phyloP scores from a whole-genome alignment of 1,284 basidiomycete genomes.

The Volvariella volvacea region DNA sequence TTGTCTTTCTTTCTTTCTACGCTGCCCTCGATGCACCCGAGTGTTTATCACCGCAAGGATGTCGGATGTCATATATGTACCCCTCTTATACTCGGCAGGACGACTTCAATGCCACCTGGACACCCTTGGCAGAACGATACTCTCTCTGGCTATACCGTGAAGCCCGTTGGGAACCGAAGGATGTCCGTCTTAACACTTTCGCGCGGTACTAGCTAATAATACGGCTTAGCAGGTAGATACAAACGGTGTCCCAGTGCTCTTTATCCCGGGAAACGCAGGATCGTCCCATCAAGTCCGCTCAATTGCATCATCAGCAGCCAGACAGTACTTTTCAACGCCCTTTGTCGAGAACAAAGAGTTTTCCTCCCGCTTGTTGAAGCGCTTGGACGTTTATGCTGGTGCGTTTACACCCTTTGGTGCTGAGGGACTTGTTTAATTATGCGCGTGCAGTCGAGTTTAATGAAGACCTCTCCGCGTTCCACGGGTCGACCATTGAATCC shows the following conservation, averaged over 20 bases:
- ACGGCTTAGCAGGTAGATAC: conserved; percentile 21
- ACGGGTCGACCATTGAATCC: conserved; percentile 81
- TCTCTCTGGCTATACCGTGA: conserved; percentile 90
- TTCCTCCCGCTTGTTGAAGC: conserved; percentile 35
- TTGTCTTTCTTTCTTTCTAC: conserved; percentile 28
- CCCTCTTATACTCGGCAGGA: conserved; percentile 79
- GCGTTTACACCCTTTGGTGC: conserved; percentile 7
- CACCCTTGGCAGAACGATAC: conserved; percentile 68
- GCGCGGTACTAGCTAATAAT: conserved; percentile 27
- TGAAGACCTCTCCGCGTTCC: conserved; percentile 95
- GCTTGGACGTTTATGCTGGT: conserved; percentile 84
- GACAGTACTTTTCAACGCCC: conserved; percentile 69
- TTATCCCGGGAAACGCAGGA: conserved; percentile 97
- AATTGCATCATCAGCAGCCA: conserved; percentile 84
- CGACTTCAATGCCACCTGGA: conserved; percentile 59
- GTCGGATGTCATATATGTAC: conserved; percentile 97
- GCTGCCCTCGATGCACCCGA: conserved; percentile 32
- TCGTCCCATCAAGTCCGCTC: conserved; percentile 93
- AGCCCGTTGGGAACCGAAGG: conserved; percentile 69
- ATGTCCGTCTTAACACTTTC: conserved; percentile 35
- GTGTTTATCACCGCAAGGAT: conserved; percentile 74
- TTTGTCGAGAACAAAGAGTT: conserved; percentile 46
- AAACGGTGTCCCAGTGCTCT: conserved; percentile 76
- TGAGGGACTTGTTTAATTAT: not conserved
- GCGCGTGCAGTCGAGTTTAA: conserved; percentile 82